Percentiles rank a stretch among this genome's conserved stretches.
Conservation (phyloP, 73 alveolate species). For the Stentor roeselii region DNA sequence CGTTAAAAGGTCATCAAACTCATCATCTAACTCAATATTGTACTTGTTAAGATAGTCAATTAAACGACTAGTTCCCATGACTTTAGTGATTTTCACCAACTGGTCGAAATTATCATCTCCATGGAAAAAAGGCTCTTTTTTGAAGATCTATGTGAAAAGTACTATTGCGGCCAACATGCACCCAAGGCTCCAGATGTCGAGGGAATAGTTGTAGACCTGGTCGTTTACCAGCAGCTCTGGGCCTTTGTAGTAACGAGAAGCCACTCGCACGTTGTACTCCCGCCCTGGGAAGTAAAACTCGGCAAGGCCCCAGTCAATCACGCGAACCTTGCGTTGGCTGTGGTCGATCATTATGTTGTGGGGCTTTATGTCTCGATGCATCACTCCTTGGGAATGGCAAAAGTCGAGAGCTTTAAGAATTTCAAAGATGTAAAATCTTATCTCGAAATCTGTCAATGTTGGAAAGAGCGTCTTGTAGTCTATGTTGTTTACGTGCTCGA, state of each 20-base stretch:
- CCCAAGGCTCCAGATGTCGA: slow-evolving; percentile 88
- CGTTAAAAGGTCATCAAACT: slow-evolving; percentile 47
- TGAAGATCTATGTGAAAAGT: slow-evolving; percentile 63
- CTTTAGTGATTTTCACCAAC: slow-evolving; percentile 77
- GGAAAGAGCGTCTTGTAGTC: slow-evolving; percentile 87
- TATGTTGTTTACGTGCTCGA: slow-evolving; percentile 85
- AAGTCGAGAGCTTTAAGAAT: slow-evolving; percentile 87
- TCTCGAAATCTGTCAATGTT: slow-evolving; percentile 82
- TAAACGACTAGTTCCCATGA: slow-evolving; percentile 81
- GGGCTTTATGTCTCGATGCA: slow-evolving; percentile 97
- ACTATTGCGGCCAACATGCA: slow-evolving; percentile 84
- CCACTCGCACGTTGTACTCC: slow-evolving; percentile 94
- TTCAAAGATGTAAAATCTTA: slow-evolving; percentile 84
- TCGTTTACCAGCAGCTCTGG: slow-evolving; percentile 60
- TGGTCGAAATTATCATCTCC: slow-evolving; percentile 87
- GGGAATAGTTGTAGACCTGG: too few relatives aligned
- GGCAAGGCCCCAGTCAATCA: slow-evolving; percentile 98
- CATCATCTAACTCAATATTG: slow-evolving; percentile 45
- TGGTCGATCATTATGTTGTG: slow-evolving; percentile 94
- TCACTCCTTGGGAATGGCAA: slow-evolving; percentile 92
- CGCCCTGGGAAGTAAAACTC: slow-evolving; percentile 88
- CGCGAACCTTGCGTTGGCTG: slow-evolving; percentile 66
- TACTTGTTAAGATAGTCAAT: slow-evolving; percentile 38
- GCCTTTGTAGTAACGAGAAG: slow-evolving; percentile 93
- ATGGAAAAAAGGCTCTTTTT: slow-evolving; percentile 81